Evolutionary conservation across 139 green algal genomes (phyloP), one percentile per base, ranked within the genome.

Genomic region (Micromonas commoda): DNA sequence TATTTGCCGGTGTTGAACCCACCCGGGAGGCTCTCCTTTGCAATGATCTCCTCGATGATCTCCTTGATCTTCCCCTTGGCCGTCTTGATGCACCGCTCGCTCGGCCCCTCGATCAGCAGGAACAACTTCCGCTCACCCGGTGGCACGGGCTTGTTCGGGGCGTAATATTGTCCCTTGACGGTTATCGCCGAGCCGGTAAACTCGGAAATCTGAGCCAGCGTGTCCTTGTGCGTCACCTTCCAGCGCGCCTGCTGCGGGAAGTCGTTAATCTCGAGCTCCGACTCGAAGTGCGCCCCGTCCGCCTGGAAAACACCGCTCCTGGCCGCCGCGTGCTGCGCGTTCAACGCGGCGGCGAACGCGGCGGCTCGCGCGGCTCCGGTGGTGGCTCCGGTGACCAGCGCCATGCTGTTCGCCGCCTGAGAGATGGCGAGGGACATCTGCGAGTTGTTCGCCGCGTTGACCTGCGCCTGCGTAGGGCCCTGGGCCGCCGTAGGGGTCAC

Each of bases 181-280:
- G 92, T 96, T 20, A 92, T 93, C 26, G 93, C 91, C 5, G 90
- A 91, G 3, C 92, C 94, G 0, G 91, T 96, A 35, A 91, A 85
- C 70, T 98, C 93, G 4, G 82, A 91, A 38, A 99, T 91, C 65
- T 91, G 67, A 21, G 80, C 76, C 24, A 98, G 85, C 2, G 89
- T 90, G 23, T 97, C 91, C 64, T 91, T 90, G 79, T 99, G 94
- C 23, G 95, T 98, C 29, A 97, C 88, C 91, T 97, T 85, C 70
- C 76, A 87, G 33, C 83, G 65, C 23, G 83, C 92, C 60, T 96
- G 88, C 90, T 99, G 95, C 35, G 93, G 92, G 87, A 99, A 98
- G 87, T 99, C 95, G 78, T 99, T 99, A 86, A 99, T 98, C 80
- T 97, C 94, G 53, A 99, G 80, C 84, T 98, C 95, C 13, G 87